Evolutionary conservation across 2,329 filamentous ascomycete species (phyloP), one percentile per base, ranked within the genome.

Genomic region (Tolypocladium amazonense): DNA sequence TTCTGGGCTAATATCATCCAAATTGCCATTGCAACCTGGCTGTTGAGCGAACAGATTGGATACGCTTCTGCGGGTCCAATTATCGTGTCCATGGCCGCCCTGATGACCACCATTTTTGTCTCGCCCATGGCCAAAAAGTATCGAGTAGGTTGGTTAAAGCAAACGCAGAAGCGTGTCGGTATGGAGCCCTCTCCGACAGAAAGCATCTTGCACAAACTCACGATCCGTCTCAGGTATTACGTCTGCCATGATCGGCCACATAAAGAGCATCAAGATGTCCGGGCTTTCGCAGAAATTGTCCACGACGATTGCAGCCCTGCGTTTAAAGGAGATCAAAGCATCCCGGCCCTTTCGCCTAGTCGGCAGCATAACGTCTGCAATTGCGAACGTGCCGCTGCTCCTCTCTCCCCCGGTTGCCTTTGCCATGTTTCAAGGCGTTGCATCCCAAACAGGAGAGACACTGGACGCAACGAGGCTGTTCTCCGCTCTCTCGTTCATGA

Each of bases 401-500:
- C 5, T 45, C n/a, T 45, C 41, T 45, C 41, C 41, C 20, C 41
- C 41, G 9, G n/a, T 45, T 23, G 41, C 41, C 18, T 45, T 45
- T 45, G 41, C 41, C 41, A 45, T 45, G 7, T 45, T 45, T 11
- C 41, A 45, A 45, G 41, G 41, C 41, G n/a, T 45, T 9, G 41
- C 41, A 23, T 45, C 41, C 41, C 41, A 23, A 23, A 23, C 41
- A 1, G 41, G 41, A 7, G 41, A 45, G 20, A 9, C 20, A 11
- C 20, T 45, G 20, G 41, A 45, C 8, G 41, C 41, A 8, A 69
- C 58, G 65, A 69, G 7, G 67, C 73, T 0, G 66, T 66, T 33
- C 66, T 77, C 76, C 12, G n/a, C 41, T 45, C 20, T 45, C 41
- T n/a, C 41, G 41, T 45, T 45, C n/a, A 45, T 45, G 6, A 23